Evolutionary conservation across 2,329 filamentous ascomycete genomes (phyloP).

Genomic region (Pseudopithomyces maydicus): DNA sequence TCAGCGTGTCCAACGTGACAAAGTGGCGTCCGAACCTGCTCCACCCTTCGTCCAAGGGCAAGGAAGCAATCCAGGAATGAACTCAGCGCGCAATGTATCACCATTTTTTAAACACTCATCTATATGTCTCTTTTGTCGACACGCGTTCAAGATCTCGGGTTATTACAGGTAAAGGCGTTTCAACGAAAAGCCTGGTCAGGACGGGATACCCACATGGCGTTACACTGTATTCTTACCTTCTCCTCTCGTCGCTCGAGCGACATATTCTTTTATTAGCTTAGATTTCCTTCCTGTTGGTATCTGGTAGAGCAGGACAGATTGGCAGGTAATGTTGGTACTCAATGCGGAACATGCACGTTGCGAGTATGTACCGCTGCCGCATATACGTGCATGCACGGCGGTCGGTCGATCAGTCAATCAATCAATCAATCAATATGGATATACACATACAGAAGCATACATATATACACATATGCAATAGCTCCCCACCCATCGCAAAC

Average conservation of each 20-base stretch:
- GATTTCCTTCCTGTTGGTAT: not conserved
- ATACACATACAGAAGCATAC: not conserved
- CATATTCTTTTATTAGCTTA: not conserved
- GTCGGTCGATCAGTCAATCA: no score
- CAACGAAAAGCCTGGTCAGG: slow-evolving; percentile 18
- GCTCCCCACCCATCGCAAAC: not conserved
- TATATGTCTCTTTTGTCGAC: slow-evolving; percentile 8
- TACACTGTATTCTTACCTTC: slow-evolving; percentile 8
- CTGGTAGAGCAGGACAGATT: not conserved
- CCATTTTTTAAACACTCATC: not conserved
- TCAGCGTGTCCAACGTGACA: slow-evolving; percentile 43
- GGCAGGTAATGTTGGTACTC: no score
- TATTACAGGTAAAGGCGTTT: slow-evolving; percentile 19
- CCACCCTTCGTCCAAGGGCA: slow-evolving; percentile 42
- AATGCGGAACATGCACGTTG: no score
- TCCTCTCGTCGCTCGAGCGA: not conserved
- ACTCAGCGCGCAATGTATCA: not conserved
- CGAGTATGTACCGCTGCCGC: not conserved
- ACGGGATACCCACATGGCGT: slow-evolving; percentile 27
- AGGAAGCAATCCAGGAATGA: slow-evolving; percentile 30
- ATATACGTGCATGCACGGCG: not conserved
- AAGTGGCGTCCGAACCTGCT: slow-evolving; percentile 41
- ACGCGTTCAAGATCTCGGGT: slow-evolving; percentile 1
- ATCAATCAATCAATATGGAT: not conserved
- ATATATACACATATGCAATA: not conserved